These are phyloP conservation scores for Metrosideros polymorpha DNA, from an alignment of 441 rosid genomes.

Conservation along the genomic window DNA sequence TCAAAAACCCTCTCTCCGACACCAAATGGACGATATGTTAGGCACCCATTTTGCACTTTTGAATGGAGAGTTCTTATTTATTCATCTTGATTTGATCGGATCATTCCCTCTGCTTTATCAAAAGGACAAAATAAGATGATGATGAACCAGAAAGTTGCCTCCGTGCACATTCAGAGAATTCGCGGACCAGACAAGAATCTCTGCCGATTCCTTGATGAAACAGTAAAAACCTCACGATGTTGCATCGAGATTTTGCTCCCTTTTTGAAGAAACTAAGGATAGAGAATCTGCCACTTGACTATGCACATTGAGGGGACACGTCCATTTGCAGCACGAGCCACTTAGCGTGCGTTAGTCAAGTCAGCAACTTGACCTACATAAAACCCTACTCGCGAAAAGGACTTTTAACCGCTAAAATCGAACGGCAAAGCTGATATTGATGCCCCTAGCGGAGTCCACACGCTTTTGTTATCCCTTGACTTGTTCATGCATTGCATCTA, in stretches of 20 bases:
- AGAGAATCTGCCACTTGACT: background rate
- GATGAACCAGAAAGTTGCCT: background rate
- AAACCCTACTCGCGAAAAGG: background rate
- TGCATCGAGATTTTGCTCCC: background rate
- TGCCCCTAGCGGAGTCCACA: background rate
- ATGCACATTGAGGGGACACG: background rate
- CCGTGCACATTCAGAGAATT: background rate
- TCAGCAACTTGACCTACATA: background rate
- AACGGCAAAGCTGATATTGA: background rate
- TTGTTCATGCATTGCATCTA: background rate
- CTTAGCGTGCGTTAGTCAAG: background rate
- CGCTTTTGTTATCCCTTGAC: background rate
- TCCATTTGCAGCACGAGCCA: background rate
- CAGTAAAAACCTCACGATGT: background rate
- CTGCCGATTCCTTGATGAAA: background rate
- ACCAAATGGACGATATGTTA: background rate
- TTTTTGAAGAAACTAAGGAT: background rate
- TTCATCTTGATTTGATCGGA: background rate
- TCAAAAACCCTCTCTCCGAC: background rate
- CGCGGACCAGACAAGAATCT: background rate
- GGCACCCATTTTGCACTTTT: background rate
- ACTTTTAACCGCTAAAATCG: background rate
- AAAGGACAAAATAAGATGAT: background rate
- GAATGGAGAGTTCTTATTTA: background rate
- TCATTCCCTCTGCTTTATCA: background rate